Percentiles rank a stretch among this genome's conserved stretches.
These are phyloP conservation scores for Zychaea mexicana DNA, from an alignment of 371 early-diverging fungal genomes.

Conservation along the genomic window DNA sequence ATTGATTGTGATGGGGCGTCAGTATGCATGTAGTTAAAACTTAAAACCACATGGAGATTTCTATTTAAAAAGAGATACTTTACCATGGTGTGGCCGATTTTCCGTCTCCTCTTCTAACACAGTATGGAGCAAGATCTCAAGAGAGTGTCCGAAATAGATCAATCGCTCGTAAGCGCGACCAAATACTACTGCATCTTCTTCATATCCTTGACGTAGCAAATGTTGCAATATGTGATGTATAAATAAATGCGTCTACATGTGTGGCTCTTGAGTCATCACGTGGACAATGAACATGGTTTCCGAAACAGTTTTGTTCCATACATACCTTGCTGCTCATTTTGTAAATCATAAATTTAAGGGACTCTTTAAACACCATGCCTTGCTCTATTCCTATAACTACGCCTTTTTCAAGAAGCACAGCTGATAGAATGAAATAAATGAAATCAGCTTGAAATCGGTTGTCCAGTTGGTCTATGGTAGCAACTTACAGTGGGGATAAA, in stretches of 20 bases:
- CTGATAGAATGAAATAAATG: constrained; percentile 32
- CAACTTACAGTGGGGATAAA: constrained; percentile 76
- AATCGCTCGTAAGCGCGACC: constrained; percentile 66
- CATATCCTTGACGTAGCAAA: constrained; percentile 52
- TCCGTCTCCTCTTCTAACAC: constrained; percentile 81
- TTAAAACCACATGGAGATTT: not conserved
- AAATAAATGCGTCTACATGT: constrained; percentile 74
- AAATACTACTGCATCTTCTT: constrained; percentile 67
- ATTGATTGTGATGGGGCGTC: not conserved
- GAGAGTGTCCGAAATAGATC: constrained; percentile 81
- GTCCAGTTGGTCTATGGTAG: no score
- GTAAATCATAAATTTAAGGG: constrained; percentile 64
- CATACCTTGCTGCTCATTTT: constrained; percentile 71
- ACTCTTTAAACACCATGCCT: constrained; percentile 56
- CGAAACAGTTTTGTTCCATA: not conserved
- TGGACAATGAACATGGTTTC: not conserved
- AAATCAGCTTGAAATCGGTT: no score
- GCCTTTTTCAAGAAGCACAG: constrained; percentile 74
- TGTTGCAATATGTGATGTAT: constrained; percentile 71
- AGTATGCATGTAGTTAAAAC: not conserved
- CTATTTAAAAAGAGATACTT: not conserved
- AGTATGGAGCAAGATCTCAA: constrained; percentile 85
- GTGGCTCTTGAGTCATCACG: not conserved
- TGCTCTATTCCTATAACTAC: constrained; percentile 82
- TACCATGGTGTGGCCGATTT: constrained; percentile 12